Conservation (phyloP, 2,329 filamentous ascomycete genomes). For the Aspergillus sp. region DNA sequence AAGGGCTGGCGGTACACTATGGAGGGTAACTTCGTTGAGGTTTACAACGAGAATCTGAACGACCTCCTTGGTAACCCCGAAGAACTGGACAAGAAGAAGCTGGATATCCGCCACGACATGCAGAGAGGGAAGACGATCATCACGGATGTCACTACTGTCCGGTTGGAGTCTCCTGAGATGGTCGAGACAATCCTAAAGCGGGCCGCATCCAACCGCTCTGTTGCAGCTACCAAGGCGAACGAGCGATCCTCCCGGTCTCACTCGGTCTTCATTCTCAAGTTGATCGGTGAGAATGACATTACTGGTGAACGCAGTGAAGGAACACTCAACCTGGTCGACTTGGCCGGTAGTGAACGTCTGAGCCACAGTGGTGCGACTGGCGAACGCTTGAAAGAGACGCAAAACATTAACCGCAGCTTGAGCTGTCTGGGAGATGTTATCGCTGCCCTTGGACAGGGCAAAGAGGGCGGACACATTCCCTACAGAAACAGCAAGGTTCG, state of each 20-base stretch:
- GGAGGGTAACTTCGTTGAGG: constrained; percentile 93
- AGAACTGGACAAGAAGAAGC: constrained; percentile 75
- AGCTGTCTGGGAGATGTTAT: constrained; percentile 94
- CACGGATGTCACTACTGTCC: constrained; percentile 74
- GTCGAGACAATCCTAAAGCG: constrained; percentile 78
- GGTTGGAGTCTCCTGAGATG: constrained; percentile 74
- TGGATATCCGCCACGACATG: constrained; percentile 86
- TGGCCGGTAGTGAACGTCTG: constrained; percentile 88
- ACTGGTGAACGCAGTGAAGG: constrained; percentile 87
- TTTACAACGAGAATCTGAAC: constrained; percentile 97
- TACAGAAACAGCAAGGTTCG: constrained; percentile 90
- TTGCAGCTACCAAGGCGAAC: constrained; percentile 96
- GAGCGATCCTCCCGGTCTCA: constrained; percentile 92
- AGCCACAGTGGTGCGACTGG: constrained; percentile 86
- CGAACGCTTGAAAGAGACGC: constrained; percentile 86
- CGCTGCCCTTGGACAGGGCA: constrained; percentile 81
- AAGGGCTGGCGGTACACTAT: constrained; percentile 95
- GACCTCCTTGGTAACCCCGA: constrained; percentile 77
- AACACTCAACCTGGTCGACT: constrained; percentile 90
- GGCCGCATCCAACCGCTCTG: constrained; percentile 82
- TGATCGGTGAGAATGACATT: constrained; percentile 66
- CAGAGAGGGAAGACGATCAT: constrained; percentile 78
- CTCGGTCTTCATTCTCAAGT: constrained; percentile 86
- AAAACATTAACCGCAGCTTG: constrained; percentile 95
- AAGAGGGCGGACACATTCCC: constrained; percentile 76